Conservation (phyloP, 306 rosid species). For the barrel medic (Medicago truncatula) region MtrunA17r5.0-ANR NC_053045.1:34195001-34195500, state of each 20-base stretch:
- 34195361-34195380: conserved; percentile 73
- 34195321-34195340: conserved; percentile 85
- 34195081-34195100: conserved; percentile 84
- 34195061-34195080: conserved; percentile 85
- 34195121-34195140: conserved; percentile 91
- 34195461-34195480: conserved; percentile 84
- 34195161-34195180: conserved; percentile 75
- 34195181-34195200: conserved; percentile 90
- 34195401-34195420: conserved; percentile 91
- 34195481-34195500: neutral
- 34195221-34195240: conserved; percentile 96
- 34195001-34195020: conserved; percentile 67
- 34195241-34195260: conserved; percentile 89
- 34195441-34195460: conserved; percentile 87
- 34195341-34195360: conserved; percentile 96
- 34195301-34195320: conserved; percentile 80
- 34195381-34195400: conserved; percentile 85
- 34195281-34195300: conserved; percentile 86
- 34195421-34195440: conserved; percentile 87
- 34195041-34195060: conserved; percentile 92
- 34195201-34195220: conserved; percentile 86
- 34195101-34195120: conserved; percentile 83
- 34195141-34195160: conserved; percentile 92
- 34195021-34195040: conserved; percentile 81
- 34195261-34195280: conserved; percentile 89